Percentiles rank a stretch among this genome's conserved stretches.
phyloP scores from a whole-genome alignment of 768 basidiomycete species.

The Termitomyces sp. region DNA sequence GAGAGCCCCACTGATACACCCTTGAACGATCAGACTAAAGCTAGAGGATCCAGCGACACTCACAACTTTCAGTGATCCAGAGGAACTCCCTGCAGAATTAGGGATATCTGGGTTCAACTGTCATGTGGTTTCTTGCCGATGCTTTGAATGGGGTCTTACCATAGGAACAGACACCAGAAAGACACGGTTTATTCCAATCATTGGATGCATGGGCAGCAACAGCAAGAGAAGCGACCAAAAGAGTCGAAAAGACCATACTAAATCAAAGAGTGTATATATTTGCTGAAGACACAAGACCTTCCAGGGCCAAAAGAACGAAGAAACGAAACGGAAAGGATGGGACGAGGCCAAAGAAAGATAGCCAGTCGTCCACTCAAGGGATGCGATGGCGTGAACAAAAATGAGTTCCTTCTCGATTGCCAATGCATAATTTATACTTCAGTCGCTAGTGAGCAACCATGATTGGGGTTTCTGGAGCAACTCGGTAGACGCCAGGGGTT shows the following conservation, averaged over 20 bases:
- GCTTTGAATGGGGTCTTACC: slow-evolving; percentile 15
- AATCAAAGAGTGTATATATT: neutral
- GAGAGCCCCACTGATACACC: slow-evolving; percentile 31
- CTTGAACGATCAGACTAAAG: neutral
- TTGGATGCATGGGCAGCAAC: slow-evolving; percentile 27
- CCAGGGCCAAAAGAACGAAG: slow-evolving; percentile 13
- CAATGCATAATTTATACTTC: neutral
- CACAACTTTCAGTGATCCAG: slow-evolving; percentile 39
- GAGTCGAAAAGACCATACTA: slow-evolving; percentile 4
- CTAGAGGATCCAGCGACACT: slow-evolving; percentile 5
- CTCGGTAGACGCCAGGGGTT: too few species aligned
- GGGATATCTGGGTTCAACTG: slow-evolving; percentile 23
- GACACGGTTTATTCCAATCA: slow-evolving; percentile 40
- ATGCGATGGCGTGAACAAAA: neutral
- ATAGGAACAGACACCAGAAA: slow-evolving; percentile 37
- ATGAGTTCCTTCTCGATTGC: neutral
- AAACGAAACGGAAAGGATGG: slow-evolving; percentile 5
- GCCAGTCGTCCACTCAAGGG: neutral
- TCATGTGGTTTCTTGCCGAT: neutral
- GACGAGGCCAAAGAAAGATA: slow-evolving; percentile 1
- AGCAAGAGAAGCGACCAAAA: slow-evolving; percentile 14
- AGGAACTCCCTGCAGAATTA: slow-evolving; percentile 24
- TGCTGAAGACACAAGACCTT: slow-evolving; percentile 2
- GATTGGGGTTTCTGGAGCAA: too few species aligned
- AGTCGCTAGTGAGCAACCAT: too few species aligned